Conservation (phyloP, 768 basidiomycete species). For the Pholiota microspora region DNA sequence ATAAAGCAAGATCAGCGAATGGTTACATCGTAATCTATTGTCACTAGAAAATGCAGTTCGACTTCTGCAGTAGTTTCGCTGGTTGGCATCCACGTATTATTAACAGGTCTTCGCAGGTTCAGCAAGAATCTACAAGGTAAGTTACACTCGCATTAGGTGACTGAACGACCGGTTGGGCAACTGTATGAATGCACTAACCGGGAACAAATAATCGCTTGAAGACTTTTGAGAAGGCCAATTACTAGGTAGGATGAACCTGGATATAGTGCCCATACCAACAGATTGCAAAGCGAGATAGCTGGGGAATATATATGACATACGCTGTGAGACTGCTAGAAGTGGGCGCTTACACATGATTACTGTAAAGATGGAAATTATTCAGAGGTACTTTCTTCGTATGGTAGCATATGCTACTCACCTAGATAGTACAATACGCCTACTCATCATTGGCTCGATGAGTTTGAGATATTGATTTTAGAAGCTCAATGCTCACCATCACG, state of each 20-base stretch:
- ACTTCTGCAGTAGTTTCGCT: background rate
- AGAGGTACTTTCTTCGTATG: background rate
- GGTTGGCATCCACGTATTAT: background rate
- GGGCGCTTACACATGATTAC: background rate
- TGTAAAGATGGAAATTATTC: background rate
- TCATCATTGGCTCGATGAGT: background rate
- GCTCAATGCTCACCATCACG: background rate
- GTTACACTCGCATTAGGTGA: too few species aligned
- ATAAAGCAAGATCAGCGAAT: too few species aligned
- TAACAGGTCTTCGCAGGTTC: background rate
- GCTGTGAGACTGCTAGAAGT: background rate
- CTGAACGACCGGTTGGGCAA: background rate
- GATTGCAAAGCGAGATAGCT: constrained; percentile 20
- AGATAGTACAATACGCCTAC: background rate
- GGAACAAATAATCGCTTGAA: constrained; percentile 21
- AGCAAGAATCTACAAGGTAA: background rate
- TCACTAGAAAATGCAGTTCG: background rate
- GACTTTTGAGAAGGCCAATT: constrained; percentile 15
- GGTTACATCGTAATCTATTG: background rate
- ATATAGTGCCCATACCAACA: constrained; percentile 17
- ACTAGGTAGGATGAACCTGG: constrained; percentile 17
- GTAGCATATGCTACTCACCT: background rate
- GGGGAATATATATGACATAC: background rate
- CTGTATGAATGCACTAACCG: constrained; percentile 10
- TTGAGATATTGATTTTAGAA: background rate